Evolutionary conservation across 2,329 filamentous ascomycete species (phyloP).

Genomic region (Alternaria incomplexa): DNA sequence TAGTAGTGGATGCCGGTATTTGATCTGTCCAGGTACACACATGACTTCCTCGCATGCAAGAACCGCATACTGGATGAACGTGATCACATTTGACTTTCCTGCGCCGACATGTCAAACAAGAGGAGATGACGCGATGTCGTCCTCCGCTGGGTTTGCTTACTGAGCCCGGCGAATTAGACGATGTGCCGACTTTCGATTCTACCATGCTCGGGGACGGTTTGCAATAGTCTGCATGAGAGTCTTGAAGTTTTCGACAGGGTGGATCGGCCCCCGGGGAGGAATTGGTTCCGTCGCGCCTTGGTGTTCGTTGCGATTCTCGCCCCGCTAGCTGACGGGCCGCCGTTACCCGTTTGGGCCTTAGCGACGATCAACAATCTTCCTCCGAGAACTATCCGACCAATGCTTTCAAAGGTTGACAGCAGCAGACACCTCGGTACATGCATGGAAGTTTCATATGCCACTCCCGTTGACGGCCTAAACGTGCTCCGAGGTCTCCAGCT

Average conservation of each 20-base stretch:
- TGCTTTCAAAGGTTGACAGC: neutral
- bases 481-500: neutral
- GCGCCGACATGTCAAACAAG: conserved; percentile 47
- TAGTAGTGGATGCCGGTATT: conserved; percentile 24
- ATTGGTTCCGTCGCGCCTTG: conserved; percentile 9
- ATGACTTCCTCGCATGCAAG: conserved; percentile 46
- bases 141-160: conserved; percentile 36
- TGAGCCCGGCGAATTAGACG: conserved; percentile 32
- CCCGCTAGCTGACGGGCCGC: conserved; percentile 9
- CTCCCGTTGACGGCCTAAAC: neutral
- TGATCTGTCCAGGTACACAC: conserved; percentile 45
- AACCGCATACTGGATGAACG: conserved; percentile 46
- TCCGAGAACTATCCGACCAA: neutral
- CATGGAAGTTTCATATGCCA: neutral
- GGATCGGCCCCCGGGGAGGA: conserved; percentile 20
- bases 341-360: conserved; percentile 9
- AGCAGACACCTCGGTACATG: neutral
- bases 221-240: conserved; percentile 9
- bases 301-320: conserved; percentile 4
- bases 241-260: conserved; percentile 17
- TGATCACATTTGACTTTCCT: conserved; percentile 50
- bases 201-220: conserved; percentile 25
- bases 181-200: conserved; percentile 27
- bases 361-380: conserved; percentile 2
- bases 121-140: conserved; percentile 47